Evolutionary conservation across 75 land plant species (phyloP).

Genomic region (Selaginella moellendorffii): DNA sequence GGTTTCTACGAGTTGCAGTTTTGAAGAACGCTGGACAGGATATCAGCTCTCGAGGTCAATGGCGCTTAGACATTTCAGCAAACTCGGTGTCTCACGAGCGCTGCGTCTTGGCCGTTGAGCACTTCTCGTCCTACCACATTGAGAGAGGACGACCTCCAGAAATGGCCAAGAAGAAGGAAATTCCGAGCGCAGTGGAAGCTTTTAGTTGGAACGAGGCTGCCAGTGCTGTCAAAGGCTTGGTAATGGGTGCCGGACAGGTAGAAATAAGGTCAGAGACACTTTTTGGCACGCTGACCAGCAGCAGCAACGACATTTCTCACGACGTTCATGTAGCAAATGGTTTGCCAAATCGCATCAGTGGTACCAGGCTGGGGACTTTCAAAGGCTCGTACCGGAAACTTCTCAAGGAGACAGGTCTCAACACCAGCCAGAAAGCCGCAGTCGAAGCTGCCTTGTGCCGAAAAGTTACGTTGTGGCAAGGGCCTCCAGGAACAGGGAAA

Average conservation of each 20-base stretch:
- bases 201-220: slow-evolving; percentile 18
- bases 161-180: neutral
- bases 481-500: slow-evolving; percentile 35
- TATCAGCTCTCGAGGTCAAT: slow-evolving; percentile 11
- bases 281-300: too few relatives aligned
- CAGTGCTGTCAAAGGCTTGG: slow-evolving; percentile 13
- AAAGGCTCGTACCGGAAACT: slow-evolving; percentile 15
- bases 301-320: too few relatives aligned
- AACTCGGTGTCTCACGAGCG: slow-evolving; percentile 29
- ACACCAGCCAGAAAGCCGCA: slow-evolving; percentile 23
- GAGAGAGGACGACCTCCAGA: slow-evolving; percentile 19
- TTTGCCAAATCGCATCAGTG: slow-evolving; percentile 24
- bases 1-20: slow-evolving; percentile 25
- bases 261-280: too few relatives aligned
- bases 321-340: slow-evolving; percentile 14
- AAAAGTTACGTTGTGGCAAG: slow-evolving; percentile 25
- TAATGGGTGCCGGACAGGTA: slow-evolving; percentile 11
- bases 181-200: neutral
- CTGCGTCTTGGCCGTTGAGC: slow-evolving; percentile 24
- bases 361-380: slow-evolving; percentile 18
- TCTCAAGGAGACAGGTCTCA: slow-evolving; percentile 17
- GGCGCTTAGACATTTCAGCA: slow-evolving; percentile 31
- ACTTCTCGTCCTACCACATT: slow-evolving; percentile 21
- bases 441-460: slow-evolving; percentile 21
- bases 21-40: slow-evolving; percentile 10